A percentile compares a stretch with the other conserved stretches of the same genome.
Evolutionary conservation across 345 rosid genomes (phyloP).

Genomic region (Aethionema arabicum): DNA sequence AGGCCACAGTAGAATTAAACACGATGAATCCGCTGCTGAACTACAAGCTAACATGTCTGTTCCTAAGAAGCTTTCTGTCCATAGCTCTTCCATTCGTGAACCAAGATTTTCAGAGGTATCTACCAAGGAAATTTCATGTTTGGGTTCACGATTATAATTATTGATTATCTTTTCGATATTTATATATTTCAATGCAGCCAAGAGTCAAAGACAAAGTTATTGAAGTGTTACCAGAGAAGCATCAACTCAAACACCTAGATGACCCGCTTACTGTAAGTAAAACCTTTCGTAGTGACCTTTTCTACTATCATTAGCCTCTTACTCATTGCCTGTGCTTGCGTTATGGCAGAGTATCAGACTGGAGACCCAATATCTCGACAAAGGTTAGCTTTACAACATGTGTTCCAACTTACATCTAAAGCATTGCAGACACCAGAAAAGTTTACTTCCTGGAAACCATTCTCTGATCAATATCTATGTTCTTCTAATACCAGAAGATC

Average conservation of each 20-base stretch:
- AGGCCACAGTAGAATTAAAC: background rate
- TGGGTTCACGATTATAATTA: constrained; percentile 13
- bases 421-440: constrained; percentile 14
- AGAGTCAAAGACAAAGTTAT: constrained; percentile 27
- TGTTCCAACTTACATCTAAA: constrained; percentile 14
- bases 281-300: background rate
- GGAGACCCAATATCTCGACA: constrained; percentile 33
- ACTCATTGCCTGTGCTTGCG: constrained; percentile 20
- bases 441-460: constrained; percentile 6
- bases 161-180: background rate
- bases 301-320: constrained; percentile 11
- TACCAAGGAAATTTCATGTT: constrained; percentile 18
- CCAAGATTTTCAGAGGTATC: constrained; percentile 44
- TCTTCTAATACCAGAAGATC: constrained; percentile 19
- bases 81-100: constrained; percentile 25
- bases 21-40: background rate
- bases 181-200: constrained; percentile 21
- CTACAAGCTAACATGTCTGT: constrained; percentile 22
- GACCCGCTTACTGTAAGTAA: constrained; percentile 47
- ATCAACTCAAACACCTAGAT: constrained; percentile 30
- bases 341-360: constrained; percentile 51
- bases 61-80: constrained; percentile 23
- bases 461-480: constrained; percentile 10
- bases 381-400: constrained; percentile 47
- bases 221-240: constrained; percentile 39